Base-by-base conservation (phyloP, 2,329 filamentous ascomycete genomes). In the Exophiala dermatitidis region DNA sequence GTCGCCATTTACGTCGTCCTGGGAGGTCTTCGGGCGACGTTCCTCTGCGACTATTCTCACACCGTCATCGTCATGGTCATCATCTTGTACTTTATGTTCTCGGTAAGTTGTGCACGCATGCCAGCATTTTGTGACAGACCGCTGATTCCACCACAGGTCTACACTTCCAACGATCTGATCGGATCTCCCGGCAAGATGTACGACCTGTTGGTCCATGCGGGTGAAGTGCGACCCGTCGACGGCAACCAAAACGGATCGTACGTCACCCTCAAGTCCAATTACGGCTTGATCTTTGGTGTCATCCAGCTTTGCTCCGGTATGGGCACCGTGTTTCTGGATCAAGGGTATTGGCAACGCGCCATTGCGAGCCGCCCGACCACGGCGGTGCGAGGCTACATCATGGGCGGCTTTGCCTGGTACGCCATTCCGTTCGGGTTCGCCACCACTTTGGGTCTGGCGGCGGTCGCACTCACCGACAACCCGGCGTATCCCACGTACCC, bases 371-470 rank as follows among this genome's bases (percentile, higher is more conserved):
- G 67, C 19, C 72, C 71, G 0, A 67, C 71, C 52, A 73, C 70
- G 0, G 67, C 67, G 0, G 71, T 72, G 2, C 69, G 68, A 47
- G 72, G 69, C 1, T 74, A 73, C 52, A 64, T 74, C 5, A 60
- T 72, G 2, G 72, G 72, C 6, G 71, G 72, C 1, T 62, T 73
- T 1, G 83, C 81, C 46, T 95, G 90, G 90, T 95, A 95, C 63
- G 90, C 90, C 1, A 93, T 95, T 48, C 90, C 90, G 0, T 95
- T 87, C 85, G 76, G 95, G 5, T 86, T 83, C 2, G 88, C 89
- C 1, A 95, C 88, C 0, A 94, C 89, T 1, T 86, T 95, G 82
- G 90, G 90, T 31, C 77, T 95, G 4, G 80, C 86, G 1, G 88
- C 86, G 2, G 75, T 95, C 5, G 86, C 88, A 0, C 77, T 95